phyloP scores from a whole-genome alignment of 2,329 filamentous ascomycete species.

The Aspergillus ibericus region DNA sequence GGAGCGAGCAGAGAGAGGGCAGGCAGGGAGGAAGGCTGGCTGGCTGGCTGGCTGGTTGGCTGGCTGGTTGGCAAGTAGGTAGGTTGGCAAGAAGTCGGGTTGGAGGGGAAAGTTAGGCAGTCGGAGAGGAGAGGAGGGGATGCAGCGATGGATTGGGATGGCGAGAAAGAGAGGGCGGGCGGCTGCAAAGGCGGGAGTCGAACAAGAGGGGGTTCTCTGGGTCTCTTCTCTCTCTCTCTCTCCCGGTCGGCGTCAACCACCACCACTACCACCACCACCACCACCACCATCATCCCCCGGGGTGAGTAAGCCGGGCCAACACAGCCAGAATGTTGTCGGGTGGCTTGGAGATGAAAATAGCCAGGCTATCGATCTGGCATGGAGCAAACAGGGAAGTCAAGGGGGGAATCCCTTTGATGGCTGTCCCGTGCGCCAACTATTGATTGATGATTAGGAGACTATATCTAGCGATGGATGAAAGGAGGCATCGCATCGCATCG shows the following conservation, averaged over 20 bases:
- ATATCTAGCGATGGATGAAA: too few species aligned
- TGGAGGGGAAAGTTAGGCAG: neutral
- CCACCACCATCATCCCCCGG: too few species aligned
- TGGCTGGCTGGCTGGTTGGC: neutral
- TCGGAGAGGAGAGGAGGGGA: neutral
- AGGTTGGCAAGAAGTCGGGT: too few species aligned
- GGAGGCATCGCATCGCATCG: too few species aligned
- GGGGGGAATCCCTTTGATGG: too few species aligned
- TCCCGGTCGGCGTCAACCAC: neutral
- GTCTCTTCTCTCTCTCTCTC: neutral
- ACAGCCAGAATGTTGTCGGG: neutral
- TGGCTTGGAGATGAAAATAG: too few species aligned
- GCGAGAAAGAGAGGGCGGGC: slow-evolving; percentile 10
- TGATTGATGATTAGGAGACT: too few species aligned
- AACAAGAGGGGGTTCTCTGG: neutral
- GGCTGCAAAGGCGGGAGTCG: slow-evolving; percentile 16
- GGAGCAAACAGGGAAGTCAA: too few species aligned
- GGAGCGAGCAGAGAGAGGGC: slow-evolving; percentile 12
- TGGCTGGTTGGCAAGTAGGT: neutral
- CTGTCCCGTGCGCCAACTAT: too few species aligned
- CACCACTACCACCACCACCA: too few species aligned
- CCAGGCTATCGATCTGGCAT: too few species aligned
- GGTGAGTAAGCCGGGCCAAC: neutral
- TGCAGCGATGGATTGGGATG: neutral
- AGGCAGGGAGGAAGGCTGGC: neutral